A percentile compares a stretch with the other conserved stretches of the same genome.
Conservation (phyloP, 2,329 filamentous ascomycete species). For the Zasmidium angulare region DNA sequence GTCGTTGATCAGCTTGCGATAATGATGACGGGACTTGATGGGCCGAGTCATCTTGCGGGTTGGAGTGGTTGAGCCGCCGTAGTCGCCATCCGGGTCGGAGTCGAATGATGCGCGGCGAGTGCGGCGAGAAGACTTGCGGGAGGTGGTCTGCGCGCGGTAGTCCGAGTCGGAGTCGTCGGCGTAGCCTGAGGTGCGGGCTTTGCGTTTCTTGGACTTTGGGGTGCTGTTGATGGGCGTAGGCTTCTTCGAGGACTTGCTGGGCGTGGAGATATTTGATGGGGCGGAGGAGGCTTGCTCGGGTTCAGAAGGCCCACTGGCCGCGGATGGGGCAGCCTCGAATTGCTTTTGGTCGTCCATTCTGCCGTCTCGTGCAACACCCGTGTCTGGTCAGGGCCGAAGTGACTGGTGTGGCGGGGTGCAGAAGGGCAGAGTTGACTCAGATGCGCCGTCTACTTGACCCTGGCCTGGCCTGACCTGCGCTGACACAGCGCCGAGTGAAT, state of each 20-base stretch:
- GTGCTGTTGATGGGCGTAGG: neutral
- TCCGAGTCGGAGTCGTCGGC: neutral
- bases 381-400: too few relatives aligned
- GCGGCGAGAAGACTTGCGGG: neutral
- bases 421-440: too few relatives aligned
- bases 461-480: too few relatives aligned
- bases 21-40: neutral
- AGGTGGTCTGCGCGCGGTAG: neutral
- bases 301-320: too few relatives aligned
- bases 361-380: too few relatives aligned
- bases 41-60: neutral
- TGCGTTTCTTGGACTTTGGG: neutral
- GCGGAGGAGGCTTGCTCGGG: neutral
- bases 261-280: neutral
- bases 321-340: too few relatives aligned
- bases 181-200: neutral
- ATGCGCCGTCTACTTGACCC: too few relatives aligned
- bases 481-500: too few relatives aligned
- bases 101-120: neutral
- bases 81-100: neutral
- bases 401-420: too few relatives aligned
- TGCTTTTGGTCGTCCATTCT: too few relatives aligned
- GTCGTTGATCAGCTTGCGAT: neutral
- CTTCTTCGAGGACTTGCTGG: neutral
- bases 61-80: neutral